Conservation (phyloP, 2,329 filamentous ascomycete species). For the Venturia carpophila region DNA sequence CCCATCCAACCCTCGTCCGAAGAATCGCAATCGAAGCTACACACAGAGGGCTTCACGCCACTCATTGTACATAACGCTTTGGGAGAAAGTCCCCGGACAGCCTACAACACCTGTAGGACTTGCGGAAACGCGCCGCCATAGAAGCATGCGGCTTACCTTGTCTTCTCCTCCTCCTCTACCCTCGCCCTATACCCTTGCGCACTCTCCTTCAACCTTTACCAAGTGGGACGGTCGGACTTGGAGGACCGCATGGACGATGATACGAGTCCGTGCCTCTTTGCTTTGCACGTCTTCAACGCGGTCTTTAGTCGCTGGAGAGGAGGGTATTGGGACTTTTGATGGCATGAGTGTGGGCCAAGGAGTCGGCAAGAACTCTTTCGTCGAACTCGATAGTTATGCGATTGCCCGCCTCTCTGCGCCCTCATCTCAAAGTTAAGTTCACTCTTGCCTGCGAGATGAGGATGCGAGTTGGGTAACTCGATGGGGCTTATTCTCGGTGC, state of each 20-base stretch:
- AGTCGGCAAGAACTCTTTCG: conserved; percentile 59
- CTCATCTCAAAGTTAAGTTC: conserved; percentile 19
- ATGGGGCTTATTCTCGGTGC: conserved; percentile 99
- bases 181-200: conserved; percentile 44
- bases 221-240: conserved; percentile 9
- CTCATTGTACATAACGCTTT: conserved; percentile 15
- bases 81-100: conserved; percentile 77
- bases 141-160: conserved; percentile 67
- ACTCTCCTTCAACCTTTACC: conserved; percentile 35
- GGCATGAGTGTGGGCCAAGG: conserved; percentile 37
- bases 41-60: conserved; percentile 13
- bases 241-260: conserved; percentile 19
- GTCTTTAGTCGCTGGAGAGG: conserved; percentile 21
- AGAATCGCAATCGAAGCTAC: conserved; percentile 21
- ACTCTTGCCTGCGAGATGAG: conserved; percentile 24
- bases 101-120: conserved; percentile 41
- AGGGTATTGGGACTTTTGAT: conserved; percentile 29
- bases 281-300: conserved; percentile 6
- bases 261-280: conserved; percentile 21
- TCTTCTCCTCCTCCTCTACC: conserved; percentile 44
- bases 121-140: conserved; percentile 99
- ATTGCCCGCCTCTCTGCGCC: conserved; percentile 55
- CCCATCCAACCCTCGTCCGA: conserved; percentile 18
- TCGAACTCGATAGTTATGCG: conserved; percentile 98
- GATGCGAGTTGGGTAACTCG: conserved; percentile 68